Percentiles rank a stretch among this genome's conserved stretches.
phyloP scores from a whole-genome alignment of 495 filamentous ascomycete species.

The Daldinia decipiens region DNA sequence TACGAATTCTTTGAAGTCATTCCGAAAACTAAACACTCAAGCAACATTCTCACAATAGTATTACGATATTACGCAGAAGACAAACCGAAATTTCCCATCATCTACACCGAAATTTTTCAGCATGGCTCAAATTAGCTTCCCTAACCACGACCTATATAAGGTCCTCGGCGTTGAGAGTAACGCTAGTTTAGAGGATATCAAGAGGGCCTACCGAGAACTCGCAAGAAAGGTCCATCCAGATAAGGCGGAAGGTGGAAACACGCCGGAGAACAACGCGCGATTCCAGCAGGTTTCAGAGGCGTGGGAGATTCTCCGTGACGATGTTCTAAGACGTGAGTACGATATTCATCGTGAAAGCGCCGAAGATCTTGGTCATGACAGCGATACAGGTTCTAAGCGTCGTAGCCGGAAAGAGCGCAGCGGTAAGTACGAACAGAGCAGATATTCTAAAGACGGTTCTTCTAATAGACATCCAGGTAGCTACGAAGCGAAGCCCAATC shows the following conservation, averaged over 20 bases:
- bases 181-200: slow-evolving; percentile 30
- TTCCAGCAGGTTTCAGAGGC: slow-evolving; percentile 30
- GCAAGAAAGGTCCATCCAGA: slow-evolving; percentile 32
- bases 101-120: background rate
- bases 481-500: slow-evolving; percentile 18
- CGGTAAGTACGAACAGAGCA: background rate
- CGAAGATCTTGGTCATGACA: background rate
- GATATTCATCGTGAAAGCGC: slow-evolving; percentile 15
- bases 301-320: slow-evolving; percentile 31
- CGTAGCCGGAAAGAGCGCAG: slow-evolving; percentile 7
- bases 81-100: background rate
- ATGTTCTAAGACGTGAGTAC: slow-evolving; percentile 28
- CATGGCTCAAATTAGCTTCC: slow-evolving; percentile 29
- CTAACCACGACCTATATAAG: slow-evolving; percentile 33
- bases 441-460: background rate
- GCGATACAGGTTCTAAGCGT: background rate
- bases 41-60: background rate
- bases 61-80: background rate
- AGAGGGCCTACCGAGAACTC: slow-evolving; percentile 34
- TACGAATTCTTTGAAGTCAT: background rate
- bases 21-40: background rate
- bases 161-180: slow-evolving; percentile 25
- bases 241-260: slow-evolving; percentile 35
- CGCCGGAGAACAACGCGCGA: slow-evolving; percentile 25
- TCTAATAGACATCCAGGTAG: background rate